Evolutionary conservation across 495 filamentous ascomycete species (phyloP), one percentile per base, ranked within the genome.

Genomic region (Trichoderma erinaceum): DNA sequence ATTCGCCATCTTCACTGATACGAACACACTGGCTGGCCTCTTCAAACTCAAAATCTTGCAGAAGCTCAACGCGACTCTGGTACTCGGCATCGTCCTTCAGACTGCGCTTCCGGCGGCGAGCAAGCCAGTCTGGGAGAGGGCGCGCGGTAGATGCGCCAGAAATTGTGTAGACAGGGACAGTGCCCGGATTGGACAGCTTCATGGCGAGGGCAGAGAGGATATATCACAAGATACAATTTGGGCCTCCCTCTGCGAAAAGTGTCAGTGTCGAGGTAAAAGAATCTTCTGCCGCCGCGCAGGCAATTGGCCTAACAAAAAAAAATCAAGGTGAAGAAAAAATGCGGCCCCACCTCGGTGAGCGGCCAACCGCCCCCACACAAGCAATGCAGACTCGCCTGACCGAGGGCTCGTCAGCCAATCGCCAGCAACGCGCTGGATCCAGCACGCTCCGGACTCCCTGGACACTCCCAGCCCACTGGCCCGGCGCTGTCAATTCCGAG

Each of bases 1-100:
- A 99, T 73, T 98, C 89, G 44, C 94, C 93, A 85, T 99, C 96
- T 68, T 97, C 95, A 75, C 92, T 96, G 41, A 92, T 90, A 43
- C 92, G 82, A 63, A 99, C 84, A 75, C 94, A 97, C 61, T 89
- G 86, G 75, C 93, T 97, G n/a, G 96, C 93, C 77, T 99, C 96
- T 73, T 98, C 95, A 70, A 98, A 99, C 73, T 96, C 93, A 75
- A 99, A 99, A 74, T 98, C 94, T 73, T 99, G 96, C 29, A 99
- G 83, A 64, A 99, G 82, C 77, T 99, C 96, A 68, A 99, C 89
- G 65, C 95, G 90, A 75, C 92, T 96, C 67, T 92, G 88, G 79
- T 90, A 97, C 71, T 97, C 93, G 64, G 91, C 86, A 73, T 98
- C 95, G 68, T 93, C 88, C 77, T 97, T 98, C 70, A 97, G 82